Base-by-base conservation (phyloP, 495 filamentous ascomycete species). In the Penicillium simplicissimum region DNA sequence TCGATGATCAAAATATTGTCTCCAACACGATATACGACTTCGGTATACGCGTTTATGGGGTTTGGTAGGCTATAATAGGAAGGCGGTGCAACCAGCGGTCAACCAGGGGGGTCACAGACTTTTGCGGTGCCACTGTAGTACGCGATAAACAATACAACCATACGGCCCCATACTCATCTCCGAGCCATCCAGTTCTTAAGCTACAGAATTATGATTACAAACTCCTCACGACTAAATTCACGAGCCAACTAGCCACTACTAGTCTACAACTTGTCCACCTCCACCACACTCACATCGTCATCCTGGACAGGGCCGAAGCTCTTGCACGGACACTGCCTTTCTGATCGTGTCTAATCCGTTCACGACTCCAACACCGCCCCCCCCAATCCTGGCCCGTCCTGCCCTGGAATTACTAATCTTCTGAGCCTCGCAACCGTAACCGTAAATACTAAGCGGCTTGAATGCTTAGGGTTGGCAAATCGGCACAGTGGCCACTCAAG, bases 291-390 rank as follows among this genome's bases (percentile, higher is more conserved):
- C 19, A 9, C 28, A 19, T 48, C 28, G 52, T 25, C 23, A 25
- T 25, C 23, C 23, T 36, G 14, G 15, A 59, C 57, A 21, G 33
- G 57, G 57, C 34, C 57, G 35, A 61, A 61, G 59, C 59, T 61
- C 53, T 60, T 23, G 28, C 28, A 52, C 28, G n/a, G n/a, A n/a
- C 28, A 53, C 9, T 36, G 51, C 51, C 11, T 36, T 35, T 52
- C 13, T 33, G 25, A 34, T 52, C 48, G 6, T n/a, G 31, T 53
- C 49, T 53, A 19, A 49, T 36, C 31, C n/a, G 8, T 21, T 36
- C 51, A 23, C 28, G 28, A 15, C 49, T 52, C 49, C 49, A 52
- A n/a, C 48, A 45, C 43, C 52, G 45, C 40, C 54, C 52, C 8
- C 17, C 42, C 17, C 9, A 19, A 3, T 19, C 9, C 19, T 7